Evolutionary conservation across 306 rosid species (phyloP), one percentile per base, ranked within the genome.

Genomic region (Carpinus fangiana): DNA sequence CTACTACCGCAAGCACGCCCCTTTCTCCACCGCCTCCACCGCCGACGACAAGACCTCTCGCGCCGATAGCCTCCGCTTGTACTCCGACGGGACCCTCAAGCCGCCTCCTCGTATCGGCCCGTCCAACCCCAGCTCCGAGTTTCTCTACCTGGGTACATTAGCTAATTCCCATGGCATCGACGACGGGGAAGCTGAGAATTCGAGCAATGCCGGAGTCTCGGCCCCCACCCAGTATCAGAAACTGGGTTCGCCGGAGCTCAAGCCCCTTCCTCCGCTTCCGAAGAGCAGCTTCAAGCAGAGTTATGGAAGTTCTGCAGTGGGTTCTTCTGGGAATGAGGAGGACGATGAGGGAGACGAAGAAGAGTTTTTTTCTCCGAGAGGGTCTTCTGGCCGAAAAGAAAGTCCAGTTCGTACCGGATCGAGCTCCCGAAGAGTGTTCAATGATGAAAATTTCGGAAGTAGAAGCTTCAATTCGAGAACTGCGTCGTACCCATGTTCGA

Each of bases 191-290:
- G 56, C 23, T 11, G 38, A 72, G 12, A 75, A 51, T 73, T 75
- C 78, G 17, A 56, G 82, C 83, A 73, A 77, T 70, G 86, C 61
- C 3, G 45, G 73, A 64, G 74, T 76, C 60, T 53, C 82, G 11
- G 76, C 59, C 59, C 72, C 85, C 20, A 57, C 61, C 12, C 89
- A 86, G 13, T 87, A 90, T 51, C 83, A 36, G 56, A 84, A 81
- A 13, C 79, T 89, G 7, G 86, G 87, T 12, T 90, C 97, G 71
- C 96, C 96, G 65, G 97, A 92, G 75, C 86, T 92, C 10, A 79
- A 82, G 60, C 97, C 97, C 1, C 89, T 92, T 2, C 97, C 96
- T 2, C 96, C 88, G 4, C 79, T 92, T 43, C 96, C 97, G 0
- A 90, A 90, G 14, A 79, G 79, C 71, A 84, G 74, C 55, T 65